Evolutionary conservation across 2,329 filamentous ascomycete species (phyloP), one percentile per base, ranked within the genome.

Genomic region (Mycogone perniciosa): DNA sequence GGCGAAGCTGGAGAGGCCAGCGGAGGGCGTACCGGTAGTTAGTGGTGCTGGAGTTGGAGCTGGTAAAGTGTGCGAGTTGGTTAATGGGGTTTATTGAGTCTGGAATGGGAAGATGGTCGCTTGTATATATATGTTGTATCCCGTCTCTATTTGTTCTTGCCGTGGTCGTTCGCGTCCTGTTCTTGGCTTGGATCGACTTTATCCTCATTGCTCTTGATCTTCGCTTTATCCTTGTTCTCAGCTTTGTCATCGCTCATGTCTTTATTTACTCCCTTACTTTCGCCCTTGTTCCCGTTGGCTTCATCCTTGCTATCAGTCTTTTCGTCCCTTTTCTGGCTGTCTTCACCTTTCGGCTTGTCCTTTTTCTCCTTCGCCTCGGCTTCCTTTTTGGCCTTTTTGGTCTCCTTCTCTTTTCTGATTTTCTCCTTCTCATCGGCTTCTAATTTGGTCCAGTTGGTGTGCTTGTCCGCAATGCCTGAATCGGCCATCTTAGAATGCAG

Each of bases 391-490:
- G 68, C 62, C 54, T 69, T 63, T 51, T 65, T 63, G 46, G 69
- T 67, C 49, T 70, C 62, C 63, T 71, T 68, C 54, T 69, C 62
- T 58, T 67, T 69, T 55, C 62, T 67, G 0, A 64, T 51, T 30
- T 62, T 67, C 41, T 66, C 57, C 54, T 58, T 70, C 55, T 76
- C 74, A 48, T 72, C 63, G 4, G 64, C 57, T 55, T 77, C 74
- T 7, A 74, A 55, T 61, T 71, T 71, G 6, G 59, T 64, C 76
- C 76, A 79, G 56, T 80, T 66, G 39, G 66, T 66, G 0, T 65
- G 60, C 39, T 68, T 66, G 7, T 71, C 62, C 29, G 67, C 66
- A 30, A 59, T 60, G n/a, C 62, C 66, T 0, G 59, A 34, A 45
- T 62, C 60, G 50, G 66, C 62, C 48, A 78, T 63, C 47, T 66